Evolutionary conservation across 345 rosid species (phyloP).

Genomic region (Combretum micranthum): DNA sequence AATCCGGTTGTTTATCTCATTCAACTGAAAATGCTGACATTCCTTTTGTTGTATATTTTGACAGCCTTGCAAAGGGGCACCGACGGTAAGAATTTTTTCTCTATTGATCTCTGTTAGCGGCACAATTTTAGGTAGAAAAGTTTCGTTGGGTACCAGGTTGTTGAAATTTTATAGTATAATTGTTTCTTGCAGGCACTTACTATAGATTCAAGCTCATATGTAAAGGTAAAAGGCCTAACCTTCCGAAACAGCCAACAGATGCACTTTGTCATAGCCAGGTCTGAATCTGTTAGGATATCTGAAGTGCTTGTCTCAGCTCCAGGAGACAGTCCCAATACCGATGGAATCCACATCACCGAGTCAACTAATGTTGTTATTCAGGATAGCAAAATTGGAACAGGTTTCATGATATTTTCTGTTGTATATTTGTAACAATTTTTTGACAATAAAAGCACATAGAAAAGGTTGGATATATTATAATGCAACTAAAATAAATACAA

Average conservation of each 20-base stretch:
- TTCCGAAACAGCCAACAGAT: constrained; percentile 93
- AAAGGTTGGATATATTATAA: background rate
- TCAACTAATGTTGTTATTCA: constrained; percentile 72
- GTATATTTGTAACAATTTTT: too few species aligned
- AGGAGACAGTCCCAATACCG: constrained; percentile 94
- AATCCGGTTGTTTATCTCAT: background rate
- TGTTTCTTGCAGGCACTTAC: constrained; percentile 66
- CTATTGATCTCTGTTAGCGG: background rate
- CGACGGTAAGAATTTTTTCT: constrained; percentile 50
- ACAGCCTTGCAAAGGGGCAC: constrained; percentile 94
- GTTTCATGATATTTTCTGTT: constrained; percentile 23
- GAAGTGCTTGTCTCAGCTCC: constrained; percentile 68
- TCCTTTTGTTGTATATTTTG: constrained; percentile 17
- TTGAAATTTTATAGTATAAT: constrained; percentile 7
- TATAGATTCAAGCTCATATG: constrained; percentile 77
- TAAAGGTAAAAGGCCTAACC: constrained; percentile 68
- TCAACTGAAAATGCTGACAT: constrained; percentile 8
- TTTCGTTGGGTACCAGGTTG: background rate
- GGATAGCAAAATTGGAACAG: constrained; percentile 96
- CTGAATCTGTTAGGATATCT: constrained; percentile 51
- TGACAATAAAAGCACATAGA: too few species aligned
- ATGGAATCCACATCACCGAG: constrained; percentile 81
- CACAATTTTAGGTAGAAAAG: background rate
- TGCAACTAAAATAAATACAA: background rate
- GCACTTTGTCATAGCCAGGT: constrained; percentile 74